Evolutionary conservation across 352 stramenopile species (phyloP), one percentile per base, ranked within the genome.

Genomic region (Elongisporangium anandrum): DNA sequence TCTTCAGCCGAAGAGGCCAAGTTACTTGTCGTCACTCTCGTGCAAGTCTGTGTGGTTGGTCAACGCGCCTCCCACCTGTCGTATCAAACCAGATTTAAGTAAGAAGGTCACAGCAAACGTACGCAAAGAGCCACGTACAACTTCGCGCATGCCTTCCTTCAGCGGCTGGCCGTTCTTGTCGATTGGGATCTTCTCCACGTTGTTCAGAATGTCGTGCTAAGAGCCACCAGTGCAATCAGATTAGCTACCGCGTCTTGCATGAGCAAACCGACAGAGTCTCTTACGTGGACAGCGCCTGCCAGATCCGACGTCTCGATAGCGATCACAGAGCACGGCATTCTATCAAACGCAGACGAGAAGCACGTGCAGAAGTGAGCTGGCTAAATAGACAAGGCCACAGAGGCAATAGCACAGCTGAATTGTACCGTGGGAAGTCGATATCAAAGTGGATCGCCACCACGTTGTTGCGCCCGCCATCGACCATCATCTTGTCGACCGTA

Each of bases 401-500:
- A 22, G n/a, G 6, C 48, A 52, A n/a, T n/a, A n/a, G 15, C 15
- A 50, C 49, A 16, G 49, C 50, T 10, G 47, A 19, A 54, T 52
- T 61, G 52, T 54, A 89, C 79, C 73, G 63, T 1, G 85, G 85
- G 54, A 94, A 94, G 15, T 88, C 80, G 6, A 94, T 61, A 64
- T 94, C 80, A 54, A 94, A 94, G 62, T 91, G 79, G 62, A 94
- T 89, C 20, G 73, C 66, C 2, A 94, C 72, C 57, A 87, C 64
- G 16, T 72, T 68, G 60, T 95, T 87, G 57, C 85, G 79, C 12
- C 65, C 61, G 22, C 83, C 85, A 55, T 95, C 85, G 29, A 95
- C 83, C 59, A 83, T 73, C 85, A 95, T 95, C 62, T 91, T 90
- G 69, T 93, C 85, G 34, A 89, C 75, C 17, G 81, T 91, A 56